Evolutionary conservation across 164 flowering plant genomes (phyloP).

Genomic region (Vitis labrusca): DNA sequence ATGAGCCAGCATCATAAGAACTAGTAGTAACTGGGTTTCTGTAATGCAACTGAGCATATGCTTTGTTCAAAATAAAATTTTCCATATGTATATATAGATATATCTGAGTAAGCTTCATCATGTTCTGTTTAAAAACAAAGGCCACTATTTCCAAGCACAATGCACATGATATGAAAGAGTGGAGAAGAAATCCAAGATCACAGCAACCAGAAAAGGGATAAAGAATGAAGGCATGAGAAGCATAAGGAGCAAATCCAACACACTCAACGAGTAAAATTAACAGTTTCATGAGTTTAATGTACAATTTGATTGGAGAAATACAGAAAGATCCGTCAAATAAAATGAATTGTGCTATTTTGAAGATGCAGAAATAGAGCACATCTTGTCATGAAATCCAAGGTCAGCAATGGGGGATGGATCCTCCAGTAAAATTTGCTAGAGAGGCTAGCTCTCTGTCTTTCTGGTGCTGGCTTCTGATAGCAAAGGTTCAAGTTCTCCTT

Average conservation of each 20-base stretch:
- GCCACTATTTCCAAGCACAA: too few species aligned
- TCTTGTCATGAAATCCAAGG: neutral
- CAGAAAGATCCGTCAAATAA: neutral
- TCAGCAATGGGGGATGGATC: neutral
- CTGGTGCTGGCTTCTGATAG: conserved; percentile 54
- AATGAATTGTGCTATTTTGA: too few species aligned
- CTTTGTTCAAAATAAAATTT: too few species aligned
- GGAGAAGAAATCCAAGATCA: neutral
- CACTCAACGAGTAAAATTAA: neutral
- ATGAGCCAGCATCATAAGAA: too few species aligned
- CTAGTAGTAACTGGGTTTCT: too few species aligned
- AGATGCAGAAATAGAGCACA: neutral
- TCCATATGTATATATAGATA: too few species aligned
- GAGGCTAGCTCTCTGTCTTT: conserved; percentile 31
- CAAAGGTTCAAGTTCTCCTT: conserved; percentile 71
- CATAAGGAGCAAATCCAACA: neutral
- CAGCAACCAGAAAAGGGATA: neutral
- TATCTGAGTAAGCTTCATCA: too few species aligned
- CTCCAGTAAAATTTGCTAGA: neutral
- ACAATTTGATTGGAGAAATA: neutral
- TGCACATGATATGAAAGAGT: too few species aligned
- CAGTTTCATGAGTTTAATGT: neutral
- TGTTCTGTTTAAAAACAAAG: too few species aligned
- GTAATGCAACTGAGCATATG: too few species aligned
- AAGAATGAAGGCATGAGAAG: neutral